phyloP scores from a whole-genome alignment of 352 stramenopile genomes.

The Achlya hypogyna region DNA sequence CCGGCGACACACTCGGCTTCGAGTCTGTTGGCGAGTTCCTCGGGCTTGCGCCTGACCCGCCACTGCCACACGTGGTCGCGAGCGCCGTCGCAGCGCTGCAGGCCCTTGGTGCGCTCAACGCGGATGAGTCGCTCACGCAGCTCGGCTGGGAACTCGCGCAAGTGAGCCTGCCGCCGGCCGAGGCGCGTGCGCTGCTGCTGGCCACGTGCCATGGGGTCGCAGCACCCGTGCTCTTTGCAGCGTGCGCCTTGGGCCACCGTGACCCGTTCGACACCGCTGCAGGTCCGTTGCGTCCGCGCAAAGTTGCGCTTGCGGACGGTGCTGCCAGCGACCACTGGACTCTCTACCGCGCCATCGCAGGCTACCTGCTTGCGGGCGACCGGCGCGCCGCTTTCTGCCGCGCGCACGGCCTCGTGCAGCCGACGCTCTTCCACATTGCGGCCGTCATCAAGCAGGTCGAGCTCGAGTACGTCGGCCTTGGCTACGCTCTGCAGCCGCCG shows the following conservation, averaged over 20 bases:
- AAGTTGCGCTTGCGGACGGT: not conserved
- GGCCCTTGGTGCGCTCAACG: slow-evolving; percentile 61
- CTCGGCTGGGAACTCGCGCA: slow-evolving; percentile 68
- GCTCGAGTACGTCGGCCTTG: slow-evolving; percentile 44
- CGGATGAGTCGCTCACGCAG: slow-evolving; percentile 34
- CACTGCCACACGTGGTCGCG: slow-evolving; percentile 83
- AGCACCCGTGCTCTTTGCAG: slow-evolving; percentile 49
- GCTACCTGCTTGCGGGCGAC: not conserved
- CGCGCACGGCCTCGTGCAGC: slow-evolving; percentile 50
- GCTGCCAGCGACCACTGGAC: slow-evolving; percentile 13
- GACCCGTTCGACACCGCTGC: slow-evolving; percentile 59
- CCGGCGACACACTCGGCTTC: slow-evolving; percentile 52
- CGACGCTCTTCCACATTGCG: slow-evolving; percentile 53
- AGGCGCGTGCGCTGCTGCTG: slow-evolving; percentile 64
- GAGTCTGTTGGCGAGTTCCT: slow-evolving; percentile 77
- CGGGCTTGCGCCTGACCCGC: slow-evolving; percentile 87
- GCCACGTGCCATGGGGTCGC: slow-evolving; percentile 59
- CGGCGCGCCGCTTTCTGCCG: slow-evolving; percentile 48
- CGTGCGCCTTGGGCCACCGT: slow-evolving; percentile 63
- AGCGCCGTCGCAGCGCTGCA: slow-evolving; percentile 83
- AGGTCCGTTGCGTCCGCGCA: not conserved
- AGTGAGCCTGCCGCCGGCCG: slow-evolving; percentile 58
- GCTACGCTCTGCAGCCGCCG: slow-evolving; percentile 12
- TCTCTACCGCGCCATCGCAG: slow-evolving; percentile 1
- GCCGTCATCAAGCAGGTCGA: slow-evolving; percentile 61